A percentile compares a stretch with the other conserved stretches of the same genome.
Conservation (phyloP, 106 monocot genomes). For the Posidonia australis region DNA sequence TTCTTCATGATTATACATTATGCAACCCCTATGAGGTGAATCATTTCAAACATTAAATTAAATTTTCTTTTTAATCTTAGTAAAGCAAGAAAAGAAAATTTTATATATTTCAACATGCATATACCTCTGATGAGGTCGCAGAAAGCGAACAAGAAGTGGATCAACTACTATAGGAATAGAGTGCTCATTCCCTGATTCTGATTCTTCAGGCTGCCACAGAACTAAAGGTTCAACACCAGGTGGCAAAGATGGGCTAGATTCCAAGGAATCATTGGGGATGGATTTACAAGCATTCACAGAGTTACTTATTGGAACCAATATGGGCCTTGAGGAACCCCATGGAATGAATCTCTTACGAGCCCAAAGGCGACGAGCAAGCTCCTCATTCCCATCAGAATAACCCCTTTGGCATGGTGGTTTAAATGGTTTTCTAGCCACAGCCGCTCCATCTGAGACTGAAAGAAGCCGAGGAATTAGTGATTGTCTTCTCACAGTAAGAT, state of each 20-base stretch:
- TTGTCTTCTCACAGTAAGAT: slow-evolving; percentile 71
- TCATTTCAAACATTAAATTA: background rate
- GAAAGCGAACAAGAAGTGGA: slow-evolving; percentile 67
- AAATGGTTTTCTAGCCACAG: slow-evolving; percentile 79
- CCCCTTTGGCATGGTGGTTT: slow-evolving; percentile 69
- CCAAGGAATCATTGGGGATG: slow-evolving; percentile 28
- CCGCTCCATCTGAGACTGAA: slow-evolving; percentile 75
- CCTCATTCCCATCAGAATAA: slow-evolving; percentile 52
- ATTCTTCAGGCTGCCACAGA: slow-evolving; percentile 61
- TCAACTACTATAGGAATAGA: slow-evolving; percentile 50
- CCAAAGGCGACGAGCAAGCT: slow-evolving; percentile 70
- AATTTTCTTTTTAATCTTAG: background rate
- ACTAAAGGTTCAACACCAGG: slow-evolving; percentile 79
- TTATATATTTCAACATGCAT: background rate
- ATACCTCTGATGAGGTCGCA: slow-evolving; percentile 97
- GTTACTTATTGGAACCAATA: slow-evolving; percentile 40
- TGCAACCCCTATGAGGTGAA: background rate
- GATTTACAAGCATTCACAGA: slow-evolving; percentile 19
- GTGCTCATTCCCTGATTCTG: slow-evolving; percentile 18
- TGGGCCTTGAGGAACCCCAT: slow-evolving; percentile 63
- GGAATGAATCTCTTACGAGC: slow-evolving; percentile 92
- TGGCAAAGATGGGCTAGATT: slow-evolving; percentile 40
- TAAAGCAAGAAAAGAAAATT: background rate
- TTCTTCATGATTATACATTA: background rate
- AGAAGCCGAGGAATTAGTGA: slow-evolving; percentile 86